Evolutionary conservation across 2,329 filamentous ascomycete genomes (phyloP).

Genomic region (Hypoxylon sp.): DNA sequence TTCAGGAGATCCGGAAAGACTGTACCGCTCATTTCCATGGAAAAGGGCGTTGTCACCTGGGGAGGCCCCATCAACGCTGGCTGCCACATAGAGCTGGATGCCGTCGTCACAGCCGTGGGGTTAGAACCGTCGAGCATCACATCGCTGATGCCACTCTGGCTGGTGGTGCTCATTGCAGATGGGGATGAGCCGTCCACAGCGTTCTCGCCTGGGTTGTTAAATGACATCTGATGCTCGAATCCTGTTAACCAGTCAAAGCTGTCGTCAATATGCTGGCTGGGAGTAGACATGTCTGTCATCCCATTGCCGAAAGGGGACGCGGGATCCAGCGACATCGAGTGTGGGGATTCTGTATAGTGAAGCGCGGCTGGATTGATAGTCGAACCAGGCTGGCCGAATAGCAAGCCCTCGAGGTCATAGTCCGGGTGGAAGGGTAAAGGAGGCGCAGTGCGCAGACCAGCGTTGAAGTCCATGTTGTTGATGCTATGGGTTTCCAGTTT

Average conservation of each 20-base stretch:
- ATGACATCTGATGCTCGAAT: conserved; percentile 81
- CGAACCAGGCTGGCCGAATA: conserved; percentile 74
- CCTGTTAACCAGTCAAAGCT: conserved; percentile 85
- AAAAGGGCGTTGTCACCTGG: conserved; percentile 76
- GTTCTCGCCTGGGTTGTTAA: conserved; percentile 77
- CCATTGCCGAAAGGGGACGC: conserved; percentile 70
- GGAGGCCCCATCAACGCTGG: conserved; percentile 76
- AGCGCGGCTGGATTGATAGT: conserved; percentile 80
- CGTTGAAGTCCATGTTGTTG: conserved; percentile 71
- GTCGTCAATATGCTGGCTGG: conserved; percentile 75
- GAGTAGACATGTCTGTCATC: conserved; percentile 67
- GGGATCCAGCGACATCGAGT: conserved; percentile 72
- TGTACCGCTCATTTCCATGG: conserved; percentile 78
- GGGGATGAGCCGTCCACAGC: conserved; percentile 94
- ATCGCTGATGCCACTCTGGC: conserved; percentile 91
- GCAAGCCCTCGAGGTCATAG: conserved; percentile 76
- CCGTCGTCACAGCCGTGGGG: conserved; percentile 66
- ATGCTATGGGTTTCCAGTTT: conserved; percentile 86
- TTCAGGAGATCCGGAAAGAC: conserved; percentile 83
- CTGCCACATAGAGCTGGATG: conserved; percentile 75
- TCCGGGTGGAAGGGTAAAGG: conserved; percentile 71
- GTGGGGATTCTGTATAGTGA: conserved; percentile 85
- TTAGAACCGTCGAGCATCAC: conserved; percentile 88
- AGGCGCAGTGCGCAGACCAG: conserved; percentile 83
- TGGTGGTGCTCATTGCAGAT: conserved; percentile 94